Conservation (phyloP, 768 basidiomycete species). For the Tylopilus rubrobrunneus region DNA sequence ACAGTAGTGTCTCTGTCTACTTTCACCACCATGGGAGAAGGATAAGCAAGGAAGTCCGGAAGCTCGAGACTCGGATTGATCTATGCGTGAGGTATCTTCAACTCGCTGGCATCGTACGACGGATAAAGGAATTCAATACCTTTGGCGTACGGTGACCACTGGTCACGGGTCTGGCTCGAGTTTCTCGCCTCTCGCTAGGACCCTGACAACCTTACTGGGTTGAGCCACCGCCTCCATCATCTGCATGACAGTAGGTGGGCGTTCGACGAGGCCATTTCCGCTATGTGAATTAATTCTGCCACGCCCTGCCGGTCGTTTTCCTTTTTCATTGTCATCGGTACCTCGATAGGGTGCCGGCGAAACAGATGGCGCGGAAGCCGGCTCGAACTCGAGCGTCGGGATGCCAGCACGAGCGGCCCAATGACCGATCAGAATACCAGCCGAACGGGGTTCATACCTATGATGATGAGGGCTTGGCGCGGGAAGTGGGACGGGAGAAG, state of each 20-base stretch:
- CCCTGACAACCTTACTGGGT: constrained; percentile 70
- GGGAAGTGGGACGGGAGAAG: constrained; percentile 63
- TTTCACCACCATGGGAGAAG: constrained; percentile 13
- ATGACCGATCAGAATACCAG: constrained; percentile 55
- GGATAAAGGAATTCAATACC: constrained; percentile 1
- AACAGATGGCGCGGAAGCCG: constrained; percentile 24
- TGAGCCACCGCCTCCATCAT: constrained; percentile 79
- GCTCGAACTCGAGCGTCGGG: constrained; percentile 47
- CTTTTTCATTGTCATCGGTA: constrained; percentile 33
- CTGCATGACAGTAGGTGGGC: constrained; percentile 71
- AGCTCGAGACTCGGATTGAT: constrained; percentile 13
- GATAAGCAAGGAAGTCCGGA: constrained; percentile 19
- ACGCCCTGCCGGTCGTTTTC: constrained; percentile 23
- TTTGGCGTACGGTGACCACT: background rate
- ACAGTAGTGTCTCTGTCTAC: constrained; percentile 19
- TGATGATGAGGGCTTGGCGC: constrained; percentile 51
- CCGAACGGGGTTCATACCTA: constrained; percentile 62
- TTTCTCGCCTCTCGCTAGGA: constrained; percentile 83
- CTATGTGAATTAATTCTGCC: constrained; percentile 29
- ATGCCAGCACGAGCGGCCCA: constrained; percentile 71
- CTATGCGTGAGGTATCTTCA: constrained; percentile 4
- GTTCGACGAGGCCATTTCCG: constrained; percentile 53
- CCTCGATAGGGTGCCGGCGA: constrained; percentile 19
- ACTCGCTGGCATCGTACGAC: background rate
- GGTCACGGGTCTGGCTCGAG: constrained; percentile 49